Conservation (phyloP, 352 stramenopile genomes). For the Proteromonas lacertae region DNA sequence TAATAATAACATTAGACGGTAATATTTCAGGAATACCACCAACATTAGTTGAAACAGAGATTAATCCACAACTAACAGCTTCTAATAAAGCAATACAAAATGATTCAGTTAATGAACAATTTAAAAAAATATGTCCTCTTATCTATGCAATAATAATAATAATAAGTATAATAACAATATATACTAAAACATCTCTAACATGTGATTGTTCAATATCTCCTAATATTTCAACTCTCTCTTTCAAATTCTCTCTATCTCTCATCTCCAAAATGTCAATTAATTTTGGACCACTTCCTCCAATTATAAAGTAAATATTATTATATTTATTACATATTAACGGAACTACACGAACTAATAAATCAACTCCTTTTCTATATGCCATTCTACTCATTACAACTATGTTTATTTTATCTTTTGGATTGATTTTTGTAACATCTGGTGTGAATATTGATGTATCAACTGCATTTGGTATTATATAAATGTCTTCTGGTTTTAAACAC, state of each 20-base stretch:
- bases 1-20: too few species aligned
- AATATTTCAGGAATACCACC: slow-evolving; percentile 81
- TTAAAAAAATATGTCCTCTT: slow-evolving; percentile 81
- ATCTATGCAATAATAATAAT: too few species aligned
- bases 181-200: slow-evolving; percentile 52
- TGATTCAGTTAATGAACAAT: slow-evolving; percentile 86
- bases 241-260: slow-evolving; percentile 62
- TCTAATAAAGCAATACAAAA: slow-evolving; percentile 95
- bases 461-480: slow-evolving; percentile 76
- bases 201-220: slow-evolving; percentile 51
- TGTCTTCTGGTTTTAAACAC: slow-evolving; percentile 27
- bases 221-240: slow-evolving; percentile 65
- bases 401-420: slow-evolving; percentile 23
- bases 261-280: slow-evolving; percentile 69
- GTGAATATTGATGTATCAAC: slow-evolving; percentile 71
- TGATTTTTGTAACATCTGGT: slow-evolving; percentile 19
- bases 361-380: slow-evolving; percentile 80
- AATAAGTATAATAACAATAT: too few species aligned
- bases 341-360: slow-evolving; percentile 63
- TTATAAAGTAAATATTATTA: slow-evolving; percentile 58
- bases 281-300: slow-evolving; percentile 75
- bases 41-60: slow-evolving; percentile 75
- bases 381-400: slow-evolving; percentile 74
- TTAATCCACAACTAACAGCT: slow-evolving; percentile 45
- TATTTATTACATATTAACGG: slow-evolving; percentile 40